Evolutionary conservation across 177 flowering plant genomes (phyloP), one percentile per base, ranked within the genome.

Genomic region (Telopea speciosissima): DNA sequence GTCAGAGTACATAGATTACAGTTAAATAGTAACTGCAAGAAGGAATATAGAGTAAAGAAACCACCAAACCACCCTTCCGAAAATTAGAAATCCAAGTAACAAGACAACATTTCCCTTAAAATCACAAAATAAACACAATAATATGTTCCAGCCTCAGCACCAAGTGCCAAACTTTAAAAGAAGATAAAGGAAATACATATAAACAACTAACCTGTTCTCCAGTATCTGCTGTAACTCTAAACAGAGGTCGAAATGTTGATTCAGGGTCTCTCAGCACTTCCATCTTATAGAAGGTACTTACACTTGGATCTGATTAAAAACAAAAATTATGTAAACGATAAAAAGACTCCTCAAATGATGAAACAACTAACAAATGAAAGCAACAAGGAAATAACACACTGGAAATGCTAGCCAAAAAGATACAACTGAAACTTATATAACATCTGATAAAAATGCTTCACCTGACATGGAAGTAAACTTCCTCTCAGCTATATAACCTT

Each of bases 201-300:
- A 60, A 58, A 45, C 28, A 72, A 72, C 78, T 63, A 71, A 91
- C 97, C 97, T 90, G 83, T 74, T 83, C 83, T 74, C 85, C 92
- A 66, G 63, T 78, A 33, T 86, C 91, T 45, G 75, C 28, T 63
- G 92, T 88, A 71, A 92, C 91, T 82, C 83, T 87, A 78, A 90
- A 92, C 24, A 90, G 75, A 67, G 96, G 97, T 61, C 78, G 81
- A 65, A 65, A 74, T 73, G 77, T 88, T 67, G 84, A 78, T 54
- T 81, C 84, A n/a, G 83, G 78, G 74, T 89, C 89, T 84, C 92
- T 83, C 80, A 90, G 73, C 63, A 92, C 94, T 80, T 92, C 90
- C 96, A 90, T 88, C 78, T 81, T 90, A 75, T 90, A 90, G 25
- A 72, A 62, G 58, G 81, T 28, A 71, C 71, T 68, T 25, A n/a